Conservation (phyloP, 495 filamentous ascomycete species). For the Penicillium macrosclerotiorum region DNA sequence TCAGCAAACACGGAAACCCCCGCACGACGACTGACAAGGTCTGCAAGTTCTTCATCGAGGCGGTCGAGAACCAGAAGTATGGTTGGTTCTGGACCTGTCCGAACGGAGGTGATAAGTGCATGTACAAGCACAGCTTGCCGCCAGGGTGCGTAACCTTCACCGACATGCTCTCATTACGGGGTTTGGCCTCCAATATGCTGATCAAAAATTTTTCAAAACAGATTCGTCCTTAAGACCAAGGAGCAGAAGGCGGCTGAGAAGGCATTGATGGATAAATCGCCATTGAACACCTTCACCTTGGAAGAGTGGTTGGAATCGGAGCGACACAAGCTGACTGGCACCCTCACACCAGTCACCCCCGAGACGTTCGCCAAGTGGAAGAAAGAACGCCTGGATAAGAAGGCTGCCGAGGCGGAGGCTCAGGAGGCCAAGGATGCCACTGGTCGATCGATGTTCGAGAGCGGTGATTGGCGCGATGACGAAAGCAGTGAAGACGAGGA, state of each 20-base stretch:
- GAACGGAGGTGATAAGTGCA: conserved; percentile 96
- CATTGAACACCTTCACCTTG: conserved; percentile 87
- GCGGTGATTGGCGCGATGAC: conserved; percentile 82
- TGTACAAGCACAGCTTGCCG: conserved; percentile 94
- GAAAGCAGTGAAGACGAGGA: conserved; percentile 53
- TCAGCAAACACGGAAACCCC: conserved; percentile 97
- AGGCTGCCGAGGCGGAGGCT: conserved; percentile 87
- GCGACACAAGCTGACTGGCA: conserved; percentile 88
- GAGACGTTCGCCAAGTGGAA: conserved; percentile 96
- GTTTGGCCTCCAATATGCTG: conserved; percentile 14
- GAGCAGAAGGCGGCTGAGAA: conserved; percentile 96
- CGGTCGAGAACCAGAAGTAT: conserved; percentile 97
- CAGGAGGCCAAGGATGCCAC: conserved; percentile 90
- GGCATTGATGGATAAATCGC: conserved; percentile 94
- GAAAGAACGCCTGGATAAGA: conserved; percentile 89
- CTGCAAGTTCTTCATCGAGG: conserved; percentile 98
- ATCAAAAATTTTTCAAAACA: conserved; percentile 40
- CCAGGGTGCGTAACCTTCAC: conserved; percentile 64
- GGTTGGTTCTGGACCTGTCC: conserved; percentile 99
- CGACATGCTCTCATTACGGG: background rate
- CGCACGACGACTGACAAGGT: conserved; percentile 96
- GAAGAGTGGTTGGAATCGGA: conserved; percentile 97
- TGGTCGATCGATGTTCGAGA: conserved; percentile 91
- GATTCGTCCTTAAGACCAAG: conserved; percentile 95
- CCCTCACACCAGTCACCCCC: conserved; percentile 85